A percentile compares a stretch with the other conserved stretches of the same genome.
phyloP scores from a whole-genome alignment of 352 stramenopile genomes.

The Globisporangium cylindrosporum region DNA sequence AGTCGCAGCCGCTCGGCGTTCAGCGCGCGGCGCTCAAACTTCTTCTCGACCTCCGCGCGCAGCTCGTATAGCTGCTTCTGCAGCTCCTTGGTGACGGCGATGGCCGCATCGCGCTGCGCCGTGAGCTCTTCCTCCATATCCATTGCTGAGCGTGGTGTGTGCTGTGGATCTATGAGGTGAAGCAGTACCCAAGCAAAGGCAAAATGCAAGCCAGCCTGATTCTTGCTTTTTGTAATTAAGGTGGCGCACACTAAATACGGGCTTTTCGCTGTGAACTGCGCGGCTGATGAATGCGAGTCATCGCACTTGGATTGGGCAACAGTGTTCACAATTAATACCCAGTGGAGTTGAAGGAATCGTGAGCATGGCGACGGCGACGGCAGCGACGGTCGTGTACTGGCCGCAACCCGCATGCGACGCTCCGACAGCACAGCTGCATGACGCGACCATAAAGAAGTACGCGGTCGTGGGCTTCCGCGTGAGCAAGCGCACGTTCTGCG shows the following conservation, averaged over 20 bases:
- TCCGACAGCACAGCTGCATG: neutral
- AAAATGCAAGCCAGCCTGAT: neutral
- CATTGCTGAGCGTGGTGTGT: constrained; percentile 4
- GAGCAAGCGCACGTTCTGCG: constrained; percentile 25
- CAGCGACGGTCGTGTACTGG: constrained; percentile 43
- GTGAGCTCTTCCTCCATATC: constrained; percentile 73
- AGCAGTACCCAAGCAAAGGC: neutral
- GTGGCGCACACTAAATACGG: neutral
- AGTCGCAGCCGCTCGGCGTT: constrained; percentile 64
- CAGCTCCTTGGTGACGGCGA: constrained; percentile 73
- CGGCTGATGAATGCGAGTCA: constrained; percentile 14
- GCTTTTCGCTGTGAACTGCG: neutral
- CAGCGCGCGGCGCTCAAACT: constrained; percentile 62
- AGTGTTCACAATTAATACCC: neutral
- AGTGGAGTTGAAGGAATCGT: neutral
- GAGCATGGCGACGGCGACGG: neutral
- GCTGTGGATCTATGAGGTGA: neutral
- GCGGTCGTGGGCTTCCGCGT: constrained; percentile 21
- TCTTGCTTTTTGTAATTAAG: neutral
- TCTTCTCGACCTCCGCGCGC: constrained; percentile 46
- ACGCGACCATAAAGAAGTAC: neutral
- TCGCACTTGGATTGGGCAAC: constrained; percentile 1
- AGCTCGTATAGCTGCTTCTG: constrained; percentile 58
- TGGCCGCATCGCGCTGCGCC: constrained; percentile 69
- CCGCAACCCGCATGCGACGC: constrained; percentile 21